Percentiles rank a stretch among this genome's conserved stretches.
Evolutionary conservation across 257 asterid species (phyloP).

Genomic region (Plectranthus barbatus): DNA sequence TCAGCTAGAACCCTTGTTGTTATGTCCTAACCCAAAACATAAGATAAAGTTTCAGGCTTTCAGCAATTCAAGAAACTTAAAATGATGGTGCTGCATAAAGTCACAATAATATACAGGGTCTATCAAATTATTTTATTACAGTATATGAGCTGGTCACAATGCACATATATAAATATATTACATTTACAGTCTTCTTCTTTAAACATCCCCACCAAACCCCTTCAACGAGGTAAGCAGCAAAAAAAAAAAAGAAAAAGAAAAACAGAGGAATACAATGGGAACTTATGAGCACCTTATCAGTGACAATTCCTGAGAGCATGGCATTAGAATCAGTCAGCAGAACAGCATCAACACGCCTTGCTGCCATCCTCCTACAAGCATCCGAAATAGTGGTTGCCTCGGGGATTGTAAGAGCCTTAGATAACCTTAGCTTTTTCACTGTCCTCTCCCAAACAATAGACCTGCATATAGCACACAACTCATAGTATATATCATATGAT

Average conservation of each 20-base stretch:
- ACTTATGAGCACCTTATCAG: conserved; percentile 60
- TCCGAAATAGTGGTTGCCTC: conserved; percentile 91
- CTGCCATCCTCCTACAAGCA: conserved; percentile 94
- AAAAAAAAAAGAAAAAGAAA: not conserved
- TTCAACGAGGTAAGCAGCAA: not conserved
- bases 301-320: conserved; percentile 90
- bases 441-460: conserved; percentile 77
- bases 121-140: too few species aligned
- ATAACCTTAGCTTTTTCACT: conserved; percentile 82
- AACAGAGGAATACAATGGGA: too few species aligned
- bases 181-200: too few species aligned
- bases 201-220: not conserved
- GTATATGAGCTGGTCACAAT: not conserved
- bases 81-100: too few species aligned
- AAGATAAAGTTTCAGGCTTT: not conserved
- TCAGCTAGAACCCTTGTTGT: conserved; percentile 92
- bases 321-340: conserved; percentile 87
- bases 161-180: too few species aligned
- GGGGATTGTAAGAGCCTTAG: conserved; percentile 91
- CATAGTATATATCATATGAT: not conserved
- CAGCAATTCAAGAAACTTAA: conserved; percentile 10
- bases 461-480: conserved; percentile 22
- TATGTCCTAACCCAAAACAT: conserved; percentile 52
- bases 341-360: conserved; percentile 84
- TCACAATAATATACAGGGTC: too few species aligned